Conservation (phyloP, 352 stramenopile species). For the Phytophthora colocasiae region DNA sequence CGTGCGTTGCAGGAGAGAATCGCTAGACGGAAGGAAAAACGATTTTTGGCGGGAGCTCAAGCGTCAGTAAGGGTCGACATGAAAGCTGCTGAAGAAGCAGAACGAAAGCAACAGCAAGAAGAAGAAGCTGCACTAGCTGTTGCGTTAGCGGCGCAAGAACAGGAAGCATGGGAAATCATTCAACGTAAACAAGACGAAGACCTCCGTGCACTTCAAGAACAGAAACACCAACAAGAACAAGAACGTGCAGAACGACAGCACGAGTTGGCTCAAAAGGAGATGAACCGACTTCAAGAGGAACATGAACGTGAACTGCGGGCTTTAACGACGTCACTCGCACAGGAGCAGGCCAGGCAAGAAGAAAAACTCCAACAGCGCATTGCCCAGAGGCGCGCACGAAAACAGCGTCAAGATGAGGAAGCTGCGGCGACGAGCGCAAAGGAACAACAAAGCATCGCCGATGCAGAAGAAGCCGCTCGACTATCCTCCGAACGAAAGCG, state of each 20-base stretch:
- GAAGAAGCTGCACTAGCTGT: slow-evolving; percentile 34
- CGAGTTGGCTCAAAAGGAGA: slow-evolving; percentile 58
- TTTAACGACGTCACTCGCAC: slow-evolving; percentile 52
- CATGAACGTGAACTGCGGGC: slow-evolving; percentile 63
- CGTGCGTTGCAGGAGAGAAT: slow-evolving; percentile 61
- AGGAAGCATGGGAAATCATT: slow-evolving; percentile 42
- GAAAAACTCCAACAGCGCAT: slow-evolving; percentile 75
- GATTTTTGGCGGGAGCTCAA: slow-evolving; percentile 14
- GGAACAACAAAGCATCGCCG: slow-evolving; percentile 6
- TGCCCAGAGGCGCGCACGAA: slow-evolving; percentile 52
- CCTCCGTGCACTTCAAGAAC: slow-evolving; percentile 37
- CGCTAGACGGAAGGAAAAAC: slow-evolving; percentile 56
- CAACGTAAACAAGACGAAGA: slow-evolving; percentile 53
- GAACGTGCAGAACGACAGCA: slow-evolving; percentile 39
- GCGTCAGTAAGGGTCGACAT: slow-evolving; percentile 11
- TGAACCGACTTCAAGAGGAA: slow-evolving; percentile 59
- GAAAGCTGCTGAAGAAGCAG: slow-evolving; percentile 33
- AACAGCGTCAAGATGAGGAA: slow-evolving; percentile 51
- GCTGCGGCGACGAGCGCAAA: slow-evolving; percentile 19
- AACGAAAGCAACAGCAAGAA: slow-evolving; percentile 43
- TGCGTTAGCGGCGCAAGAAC: slow-evolving; percentile 41
- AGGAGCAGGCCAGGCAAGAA: slow-evolving; percentile 71
- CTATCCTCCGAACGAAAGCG: slow-evolving; percentile 26
- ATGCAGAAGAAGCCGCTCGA: slow-evolving; percentile 20
- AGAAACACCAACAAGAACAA: slow-evolving; percentile 49